Base-by-base conservation (phyloP, 2,329 filamentous ascomycete genomes). In the Nannizziopsis barbatae region DNA sequence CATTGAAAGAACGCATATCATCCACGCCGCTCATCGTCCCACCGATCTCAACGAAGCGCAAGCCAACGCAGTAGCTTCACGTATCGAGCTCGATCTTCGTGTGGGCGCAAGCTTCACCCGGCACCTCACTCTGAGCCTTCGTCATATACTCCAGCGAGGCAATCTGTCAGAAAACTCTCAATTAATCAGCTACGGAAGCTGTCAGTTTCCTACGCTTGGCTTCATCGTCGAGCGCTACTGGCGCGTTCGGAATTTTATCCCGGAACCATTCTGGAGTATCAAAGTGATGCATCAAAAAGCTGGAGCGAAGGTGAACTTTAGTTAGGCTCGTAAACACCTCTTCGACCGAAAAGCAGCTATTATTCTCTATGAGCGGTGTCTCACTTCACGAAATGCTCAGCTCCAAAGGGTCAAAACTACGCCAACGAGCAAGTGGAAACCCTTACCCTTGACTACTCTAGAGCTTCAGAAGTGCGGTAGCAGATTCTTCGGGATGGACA, bases 141-240 rank as follows among this genome's bases (percentile, higher is more conserved):
- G 70, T 84, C 1, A 76, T 95, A 42, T 94, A 87, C 64, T 95
- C 95, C 60, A 88, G 86, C 84, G 69, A 55, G 69, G 18, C 32
- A 22, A 36, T 35, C 32, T 37, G 12, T 44, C 31, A 14, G 11
- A 30, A 49, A 15, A 11, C 31, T 15, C 52, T 49, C 52, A 40
- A 57, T 45, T 38, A 42, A 41, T 40, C 38, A 33, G 31, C 41
- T 32, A 50, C 86, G 86, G 78, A 11, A 95, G 89, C 3, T 98
- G 92, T 56, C 92, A 98, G 63, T 98, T 98, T 59, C 92, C 92
- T 1, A 96, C 92, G 0, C 73, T 98, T 4, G 92, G 92, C 0
- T 98, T 98, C 56, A 89, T 98, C 1, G 92, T 98, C 5, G 92
- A 98, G 65, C 80, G 90, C 42, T 98, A 96, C 64, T 86, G 95